Evolutionary conservation across 2,329 filamentous ascomycete species (phyloP).

Genomic region (Microcyclospora tardicrescens): DNA sequence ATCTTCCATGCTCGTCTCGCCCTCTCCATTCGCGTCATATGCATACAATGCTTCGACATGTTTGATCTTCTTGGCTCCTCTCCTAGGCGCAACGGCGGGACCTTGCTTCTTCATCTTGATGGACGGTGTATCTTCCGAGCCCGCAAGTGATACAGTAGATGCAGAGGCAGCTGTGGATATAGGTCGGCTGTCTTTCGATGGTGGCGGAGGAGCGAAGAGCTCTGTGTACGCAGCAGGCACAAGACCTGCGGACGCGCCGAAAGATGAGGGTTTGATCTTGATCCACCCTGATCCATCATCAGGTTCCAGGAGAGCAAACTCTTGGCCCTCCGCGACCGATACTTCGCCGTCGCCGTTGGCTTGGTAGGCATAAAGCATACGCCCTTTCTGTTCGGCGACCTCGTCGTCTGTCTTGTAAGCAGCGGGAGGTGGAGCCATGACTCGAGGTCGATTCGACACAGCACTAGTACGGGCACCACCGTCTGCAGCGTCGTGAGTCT

Average conservation of each 20-base stretch:
- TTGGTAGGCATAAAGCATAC: conserved; percentile 83
- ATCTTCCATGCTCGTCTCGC: conserved; percentile 80
- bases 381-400: conserved; percentile 52
- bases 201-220: conserved; percentile 21
- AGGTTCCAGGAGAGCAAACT: conserved; percentile 66
- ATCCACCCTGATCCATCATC: conserved; percentile 93
- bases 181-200: conserved; percentile 10
- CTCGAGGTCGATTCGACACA: conserved; percentile 44
- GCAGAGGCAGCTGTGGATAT: conserved; percentile 42
- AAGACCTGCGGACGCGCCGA: conserved; percentile 62
- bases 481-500: conserved; percentile 7
- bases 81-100: conserved; percentile 67
- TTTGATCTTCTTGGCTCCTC: conserved; percentile 63
- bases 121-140: conserved; percentile 29
- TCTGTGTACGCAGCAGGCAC: conserved; percentile 84
- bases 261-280: conserved; percentile 48
- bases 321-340: conserved; percentile 62
- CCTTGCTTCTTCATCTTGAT: conserved; percentile 64
- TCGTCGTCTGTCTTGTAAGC: conserved; percentile 52
- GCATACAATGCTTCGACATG: conserved; percentile 92
- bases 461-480: conserved; percentile 4
- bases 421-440: conserved; percentile 77
- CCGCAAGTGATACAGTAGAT: conserved; percentile 55
- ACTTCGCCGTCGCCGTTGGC: conserved; percentile 71
- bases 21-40: conserved; percentile 72